A percentile compares a stretch with the other conserved stretches of the same genome.
phyloP scores from a whole-genome alignment of 805 yeast species.

The Wickerhamomyces sydowiorum region DNA sequence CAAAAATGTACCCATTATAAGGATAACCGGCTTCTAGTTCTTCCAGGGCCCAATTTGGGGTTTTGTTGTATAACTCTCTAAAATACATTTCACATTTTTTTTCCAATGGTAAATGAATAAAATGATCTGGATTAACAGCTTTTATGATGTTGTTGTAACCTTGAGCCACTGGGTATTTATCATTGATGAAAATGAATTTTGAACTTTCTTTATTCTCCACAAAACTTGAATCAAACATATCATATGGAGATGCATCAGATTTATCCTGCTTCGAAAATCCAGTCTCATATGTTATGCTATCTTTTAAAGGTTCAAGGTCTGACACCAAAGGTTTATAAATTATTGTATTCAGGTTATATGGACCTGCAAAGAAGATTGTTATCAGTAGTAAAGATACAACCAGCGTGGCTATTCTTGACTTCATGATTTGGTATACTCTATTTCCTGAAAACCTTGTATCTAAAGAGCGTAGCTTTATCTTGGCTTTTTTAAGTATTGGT shows the following conservation, averaged over 20 bases:
- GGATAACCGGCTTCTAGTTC: slow-evolving; percentile 14
- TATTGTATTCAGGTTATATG: neutral
- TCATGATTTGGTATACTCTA: neutral
- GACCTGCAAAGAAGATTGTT: neutral
- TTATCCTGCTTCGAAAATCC: neutral
- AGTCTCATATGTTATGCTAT: neutral
- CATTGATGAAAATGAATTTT: slow-evolving; percentile 15
- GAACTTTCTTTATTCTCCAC: slow-evolving; percentile 1
- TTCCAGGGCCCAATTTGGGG: slow-evolving; percentile 20
- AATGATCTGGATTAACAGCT: slow-evolving; percentile 10
- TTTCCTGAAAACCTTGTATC: neutral
- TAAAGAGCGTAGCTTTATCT: neutral
- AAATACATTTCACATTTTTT: slow-evolving; percentile 17
- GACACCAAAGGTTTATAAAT: neutral
- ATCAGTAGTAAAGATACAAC: neutral
- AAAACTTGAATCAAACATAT: neutral
- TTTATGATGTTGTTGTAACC: slow-evolving; percentile 16
- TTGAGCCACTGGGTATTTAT: slow-evolving; percentile 14
- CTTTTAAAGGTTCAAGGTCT: neutral
- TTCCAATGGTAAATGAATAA: slow-evolving; percentile 7
- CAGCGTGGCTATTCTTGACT: neutral
- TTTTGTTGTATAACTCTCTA: slow-evolving; percentile 8
- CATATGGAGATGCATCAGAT: neutral
- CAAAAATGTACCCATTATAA: slow-evolving; percentile 20
- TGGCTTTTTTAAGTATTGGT: neutral